A percentile compares a stretch with the other conserved stretches of the same genome.
Evolutionary conservation across 257 asterid species (phyloP).

Genomic region (Capsicum rhomboideum): DNA sequence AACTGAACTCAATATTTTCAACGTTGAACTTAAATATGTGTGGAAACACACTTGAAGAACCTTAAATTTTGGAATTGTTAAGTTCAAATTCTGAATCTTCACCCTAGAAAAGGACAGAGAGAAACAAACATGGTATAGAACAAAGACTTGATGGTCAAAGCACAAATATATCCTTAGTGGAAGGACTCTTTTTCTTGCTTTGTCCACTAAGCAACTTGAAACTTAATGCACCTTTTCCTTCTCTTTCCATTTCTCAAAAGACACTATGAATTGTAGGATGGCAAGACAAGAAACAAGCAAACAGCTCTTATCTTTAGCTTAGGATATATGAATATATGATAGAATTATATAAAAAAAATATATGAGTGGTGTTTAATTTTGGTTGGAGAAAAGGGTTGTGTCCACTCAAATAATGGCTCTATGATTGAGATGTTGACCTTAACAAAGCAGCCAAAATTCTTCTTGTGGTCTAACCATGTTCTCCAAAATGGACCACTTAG

Average conservation of each 20-base stretch:
- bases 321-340: not conserved
- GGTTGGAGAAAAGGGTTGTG: conserved; percentile 32
- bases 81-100: not conserved
- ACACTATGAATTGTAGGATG: conserved; percentile 33
- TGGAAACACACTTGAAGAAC: not conserved
- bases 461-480: conserved; percentile 13
- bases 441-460: conserved; percentile 29
- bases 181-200: conserved; percentile 14
- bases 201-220: conserved; percentile 24
- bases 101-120: not conserved
- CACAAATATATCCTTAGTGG: conserved; percentile 22
- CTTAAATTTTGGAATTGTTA: not conserved
- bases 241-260: not conserved
- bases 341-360: not conserved
- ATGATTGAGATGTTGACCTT: conserved; percentile 66
- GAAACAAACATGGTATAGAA: conserved; percentile 26
- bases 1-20: not conserved
- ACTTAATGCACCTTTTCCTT: conserved; percentile 4
- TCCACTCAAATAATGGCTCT: conserved; percentile 53
- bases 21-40: not conserved
- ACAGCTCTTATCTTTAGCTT: conserved; percentile 24
- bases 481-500: conserved; percentile 19
- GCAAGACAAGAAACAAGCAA: conserved; percentile 32
- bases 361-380: conserved; percentile 24
- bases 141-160: conserved; percentile 25